Evolutionary conservation across 1,139 yeast species (phyloP), one percentile per base, ranked within the genome.

Genomic region (Zygosaccharomyces pseudobailii): DNA sequence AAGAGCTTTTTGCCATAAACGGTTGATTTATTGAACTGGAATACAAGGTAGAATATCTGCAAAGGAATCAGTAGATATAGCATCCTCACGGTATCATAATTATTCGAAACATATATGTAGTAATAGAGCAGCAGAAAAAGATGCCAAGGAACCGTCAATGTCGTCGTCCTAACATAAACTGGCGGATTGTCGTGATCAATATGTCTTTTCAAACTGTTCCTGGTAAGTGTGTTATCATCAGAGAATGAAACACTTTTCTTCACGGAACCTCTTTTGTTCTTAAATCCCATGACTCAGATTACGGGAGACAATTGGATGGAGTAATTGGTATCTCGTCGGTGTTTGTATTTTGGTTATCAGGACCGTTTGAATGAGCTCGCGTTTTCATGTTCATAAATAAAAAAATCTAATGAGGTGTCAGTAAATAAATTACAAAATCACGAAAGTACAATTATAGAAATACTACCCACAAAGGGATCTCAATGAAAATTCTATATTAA

Each of bases 111-210:
- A 9, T 67, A 56, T 52, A 73, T 69, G 67, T 75, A 71, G 20
- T 71, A 71, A 36, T 61, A 63, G 22, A 75, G 52, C 8, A 78
- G 58, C 3, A 71, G 46, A 2, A 75, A 55, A 22, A 75, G 59
- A 62, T 82, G 87, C 54, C 73, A 63, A 3, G 87, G 87, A 3
- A 79, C 52, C 0, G 71, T 59, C 9, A 57, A 44, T 13, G 65
- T 27, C 8, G 69, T 62, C 41, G 64, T 61, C 33, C 68, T 62
- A 34, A 68, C 61, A 37, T 56, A 61, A 6, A 65, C 66, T 28
- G 67, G 64, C 27, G 65, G 63, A 51, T 66, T 49, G 50, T 57
- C 54, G 51, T 65, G 50, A 41, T 56, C 55, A 39, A 55, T 58
- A 40, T 60, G 53, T 32, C 56, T 56, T 53, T 59, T 58, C 52